Evolutionary conservation across 192 early-diverging fungal species (phyloP), one percentile per base, ranked within the genome.

Genomic region (Ambispora gerdemannii): DNA sequence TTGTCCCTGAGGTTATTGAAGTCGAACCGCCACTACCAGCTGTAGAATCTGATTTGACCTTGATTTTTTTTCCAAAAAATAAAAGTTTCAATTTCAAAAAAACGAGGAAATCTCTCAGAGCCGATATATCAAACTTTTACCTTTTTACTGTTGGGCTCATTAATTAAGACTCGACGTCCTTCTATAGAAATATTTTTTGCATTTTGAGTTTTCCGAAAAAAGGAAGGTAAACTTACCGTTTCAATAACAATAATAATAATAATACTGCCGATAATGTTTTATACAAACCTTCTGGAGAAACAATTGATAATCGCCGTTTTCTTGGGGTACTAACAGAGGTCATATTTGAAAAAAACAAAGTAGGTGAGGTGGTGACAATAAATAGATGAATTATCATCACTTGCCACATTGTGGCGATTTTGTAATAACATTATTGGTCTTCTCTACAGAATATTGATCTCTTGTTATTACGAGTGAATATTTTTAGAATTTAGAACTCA

Each of bases 131-230:
- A 30, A 17, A 33, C 34, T 2, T 33, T 0, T 24, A 63, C 61
- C 22, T 63, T 63, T 47, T 63, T 63, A 20, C 8, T n/a, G n/a
- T n/a, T 34, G 24, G 61, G 22, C 34, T 63, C 61, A 35, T 62
- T 62, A 3, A 62, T 31, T 11, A 13, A 15, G 34, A 63, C 61
- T 22, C 31, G 30, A 34, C 61, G 61, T 35, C 34, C 61, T 38
- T 10, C 20, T 43, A 10, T 15, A 43, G n/a, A n/a, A n/a, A n/a
- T n/a, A n/a, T 15, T 43, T 43, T 43, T 15, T 15, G 15, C 6
- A 43, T 6, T 43, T 43, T 43, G 38, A 43, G 15, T 6, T n/a
- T n/a, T n/a, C n/a, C n/a, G 15, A 47, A 13, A 63, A 10, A 11
- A 35, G 7, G 22, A 11, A 11, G 13, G 3, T 38, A 25, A 25